phyloP scores from a whole-genome alignment of 768 basidiomycete genomes.

The Auricularia auricula-judae region DNA sequence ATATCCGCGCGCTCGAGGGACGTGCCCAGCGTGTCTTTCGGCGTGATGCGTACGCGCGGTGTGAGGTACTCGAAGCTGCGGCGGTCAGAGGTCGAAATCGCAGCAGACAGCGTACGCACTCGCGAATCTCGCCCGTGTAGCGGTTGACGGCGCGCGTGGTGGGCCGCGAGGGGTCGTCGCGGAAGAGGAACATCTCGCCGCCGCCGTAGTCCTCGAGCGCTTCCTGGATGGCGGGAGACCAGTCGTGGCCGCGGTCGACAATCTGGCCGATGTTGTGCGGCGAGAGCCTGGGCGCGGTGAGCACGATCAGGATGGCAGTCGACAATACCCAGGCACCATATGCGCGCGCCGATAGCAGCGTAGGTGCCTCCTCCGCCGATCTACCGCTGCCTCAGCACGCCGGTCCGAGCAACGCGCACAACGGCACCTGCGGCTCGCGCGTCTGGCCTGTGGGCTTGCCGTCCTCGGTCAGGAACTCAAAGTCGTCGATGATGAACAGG shows the following conservation, averaged over 20 bases:
- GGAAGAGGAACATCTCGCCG: slow-evolving; percentile 63
- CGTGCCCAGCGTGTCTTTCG: slow-evolving; percentile 51
- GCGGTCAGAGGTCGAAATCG: slow-evolving; percentile 3
- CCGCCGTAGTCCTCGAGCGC: slow-evolving; percentile 50
- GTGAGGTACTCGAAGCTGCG: slow-evolving; percentile 70
- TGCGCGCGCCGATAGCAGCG: slow-evolving; percentile 67
- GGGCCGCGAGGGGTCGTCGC: slow-evolving; percentile 39
- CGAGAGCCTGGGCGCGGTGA: slow-evolving; percentile 42
- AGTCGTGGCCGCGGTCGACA: slow-evolving; percentile 71
- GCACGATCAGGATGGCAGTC: slow-evolving; percentile 3
- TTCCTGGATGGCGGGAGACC: slow-evolving; percentile 45
- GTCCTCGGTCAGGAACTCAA: slow-evolving; percentile 46
- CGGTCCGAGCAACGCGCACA: neutral
- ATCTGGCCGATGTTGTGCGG: slow-evolving; percentile 65
- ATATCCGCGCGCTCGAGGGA: slow-evolving; percentile 35
- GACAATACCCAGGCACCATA: slow-evolving; percentile 40
- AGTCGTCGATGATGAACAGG: slow-evolving; percentile 85
- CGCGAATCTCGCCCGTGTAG: slow-evolving; percentile 62
- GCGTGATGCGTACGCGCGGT: slow-evolving; percentile 57
- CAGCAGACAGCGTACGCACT: slow-evolving; percentile 29
- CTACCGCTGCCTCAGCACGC: slow-evolving; percentile 21
- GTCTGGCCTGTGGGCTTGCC: slow-evolving; percentile 39
- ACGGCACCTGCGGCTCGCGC: slow-evolving; percentile 39
- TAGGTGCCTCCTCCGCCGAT: slow-evolving; percentile 74
- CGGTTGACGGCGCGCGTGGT: slow-evolving; percentile 69